Base-by-base conservation (phyloP, 1,284 basidiomycete genomes). In the Tremellales sp. region DNA sequence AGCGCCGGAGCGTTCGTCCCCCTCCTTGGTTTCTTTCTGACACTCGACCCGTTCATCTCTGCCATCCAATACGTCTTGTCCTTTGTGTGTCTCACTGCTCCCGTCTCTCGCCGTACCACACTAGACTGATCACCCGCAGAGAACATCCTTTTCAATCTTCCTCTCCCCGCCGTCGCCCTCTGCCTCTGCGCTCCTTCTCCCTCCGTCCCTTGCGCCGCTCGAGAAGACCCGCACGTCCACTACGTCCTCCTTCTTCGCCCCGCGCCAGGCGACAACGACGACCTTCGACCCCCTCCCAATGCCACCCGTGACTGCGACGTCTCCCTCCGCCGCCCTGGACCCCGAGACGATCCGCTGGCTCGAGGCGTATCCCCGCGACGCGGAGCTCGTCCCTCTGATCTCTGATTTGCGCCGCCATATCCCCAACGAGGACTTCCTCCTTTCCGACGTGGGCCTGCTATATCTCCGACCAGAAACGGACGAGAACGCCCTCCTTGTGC, bases 291-390 rank as follows among this genome's bases (percentile, higher is more conserved):
- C 14, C 6, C 22, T 10, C 22, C 10, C 5, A 44, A 16, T 22
- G 14, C 10, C 18, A 43, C 31, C 10, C 7, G 18, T 16, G 45
- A 45, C 24, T 25, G 53, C 40, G 3, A 22, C 3, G 50, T 38
- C 4, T 55, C 63, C 39, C 39, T 58, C 5, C 28, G 53, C 9
- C 63, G 58, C 3, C 63, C 61, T 66, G 4, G 64, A 66, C 38
- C 48, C 57, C 14, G 64, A 66, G 48, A 65, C 63, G 10, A 16
- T 50, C 8, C 37, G 62, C 25, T 66, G 64, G 64, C 45, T 66
- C 6, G 45, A 47, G 3, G 56, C 58, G 3, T 66, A 66, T 36
- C 63, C 63, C 4, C 16, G 27, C 2, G 64, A 66, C 34, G 36
- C 41, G 9, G 64, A 64, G 31, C 48, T 66, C 13, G 54, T 61